Percentiles rank a stretch among this genome's conserved stretches.
These are phyloP conservation scores for Drechmeria coniospora DNA, from an alignment of 2,329 filamentous ascomycete species.

Conservation along the genomic window DNA sequence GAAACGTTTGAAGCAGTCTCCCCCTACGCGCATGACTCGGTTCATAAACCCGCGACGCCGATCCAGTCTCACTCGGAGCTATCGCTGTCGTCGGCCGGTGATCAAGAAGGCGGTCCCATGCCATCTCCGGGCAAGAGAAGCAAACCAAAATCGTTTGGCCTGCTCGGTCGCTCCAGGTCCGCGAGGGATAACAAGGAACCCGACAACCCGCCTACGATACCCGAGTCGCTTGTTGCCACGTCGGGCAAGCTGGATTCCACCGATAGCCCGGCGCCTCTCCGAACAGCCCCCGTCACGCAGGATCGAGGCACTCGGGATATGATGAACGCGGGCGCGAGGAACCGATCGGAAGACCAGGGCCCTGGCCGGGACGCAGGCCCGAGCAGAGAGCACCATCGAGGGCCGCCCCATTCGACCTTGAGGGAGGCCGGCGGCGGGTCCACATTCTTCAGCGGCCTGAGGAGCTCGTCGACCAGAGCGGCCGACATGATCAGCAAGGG, in stretches of 20 bases:
- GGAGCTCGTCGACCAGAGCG: constrained; percentile 55
- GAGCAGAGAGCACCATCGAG: constrained; percentile 27
- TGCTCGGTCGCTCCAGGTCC: constrained; percentile 36
- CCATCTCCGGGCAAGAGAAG: constrained; percentile 26
- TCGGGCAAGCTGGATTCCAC: constrained; percentile 12
- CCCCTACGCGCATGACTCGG: constrained; percentile 14
- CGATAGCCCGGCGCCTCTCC: constrained; percentile 25
- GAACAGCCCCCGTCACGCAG: constrained; percentile 46
- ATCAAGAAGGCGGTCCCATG: constrained; percentile 24
- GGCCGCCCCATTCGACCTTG: constrained; percentile 33
- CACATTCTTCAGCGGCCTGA: constrained; percentile 57
- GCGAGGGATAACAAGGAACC: constrained; percentile 35
- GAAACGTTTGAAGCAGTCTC: constrained; percentile 13
- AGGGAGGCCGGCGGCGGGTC: constrained; percentile 48
- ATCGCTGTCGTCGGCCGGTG: constrained; percentile 32
- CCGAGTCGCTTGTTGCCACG: constrained; percentile 9
- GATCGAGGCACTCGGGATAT: constrained; percentile 55
- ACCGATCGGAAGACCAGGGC: constrained; percentile 57
- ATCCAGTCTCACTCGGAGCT: constrained; percentile 35
- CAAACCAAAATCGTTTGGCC: constrained; percentile 40
- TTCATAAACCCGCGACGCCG: constrained; percentile 23
- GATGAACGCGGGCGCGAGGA: constrained; percentile 49
- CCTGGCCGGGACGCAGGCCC: constrained; percentile 25
- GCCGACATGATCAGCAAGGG: constrained; percentile 72
- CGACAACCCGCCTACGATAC: constrained; percentile 21